Evolutionary conservation across 306 rosid species (phyloP), one percentile per base, ranked within the genome.

Genomic region (Dryas octopetala): DNA sequence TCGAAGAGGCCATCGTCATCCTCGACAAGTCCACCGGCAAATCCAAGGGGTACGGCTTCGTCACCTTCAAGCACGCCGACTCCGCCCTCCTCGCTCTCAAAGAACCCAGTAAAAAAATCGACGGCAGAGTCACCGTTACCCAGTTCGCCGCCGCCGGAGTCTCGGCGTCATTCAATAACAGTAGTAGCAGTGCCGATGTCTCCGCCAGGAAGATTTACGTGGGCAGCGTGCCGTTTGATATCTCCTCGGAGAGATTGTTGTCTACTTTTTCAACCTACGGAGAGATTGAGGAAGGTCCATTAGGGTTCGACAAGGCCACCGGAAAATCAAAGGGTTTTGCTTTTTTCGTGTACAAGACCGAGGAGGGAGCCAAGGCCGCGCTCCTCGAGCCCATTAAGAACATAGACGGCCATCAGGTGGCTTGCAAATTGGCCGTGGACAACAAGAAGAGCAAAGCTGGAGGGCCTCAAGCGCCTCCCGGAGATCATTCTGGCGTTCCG

Each of bases 251-350:
- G 40, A 84, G 87, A 54, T 78, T 90, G 0, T 63, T 90, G 1
- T 88, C 91, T 0, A 85, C 84, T 38, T 90, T 90, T 44, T 83
- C 89, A 0, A 8, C 78, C 8, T 90, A 84, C 2, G 90, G 96
- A 1, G 91, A 86, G 72, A 90, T 90, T 14, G 92, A 90, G 52
- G 96, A 90, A 65, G 92, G 96, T 0, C 96, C 96, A 0, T 66
- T 90, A 65, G 92, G 96, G 13, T 90, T 88, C 14, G 92, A 90
- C 23, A 90, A 86, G 67, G 86, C 73, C 19, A 86, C 96, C 0
- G 96, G 91, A 8, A 86, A 88, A 51, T 88, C 96, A 0, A 90
- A 86, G 69, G 96, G 92, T 2, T 90, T 90, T 4, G 92, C 96
- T 0, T 77, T 90, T 2, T 90, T 90, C 1, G 96, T 90, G 43